Percentiles rank a stretch among this genome's conserved stretches.
Conservation (phyloP, 106 monocot genomes). For the Allium fistulosum region DNA sequence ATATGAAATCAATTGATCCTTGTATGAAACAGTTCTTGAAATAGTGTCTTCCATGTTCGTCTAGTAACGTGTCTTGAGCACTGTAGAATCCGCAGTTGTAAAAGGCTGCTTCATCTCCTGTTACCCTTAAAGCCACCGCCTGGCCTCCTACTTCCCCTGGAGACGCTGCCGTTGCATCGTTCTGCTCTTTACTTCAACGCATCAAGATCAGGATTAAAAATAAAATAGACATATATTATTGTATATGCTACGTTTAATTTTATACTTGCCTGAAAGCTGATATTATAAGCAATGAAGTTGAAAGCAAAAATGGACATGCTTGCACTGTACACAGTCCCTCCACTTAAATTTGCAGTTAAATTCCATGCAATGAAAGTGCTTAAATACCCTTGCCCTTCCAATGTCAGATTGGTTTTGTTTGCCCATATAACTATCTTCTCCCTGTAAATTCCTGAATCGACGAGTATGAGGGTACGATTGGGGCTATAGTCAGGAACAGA, state of each 20-base stretch:
- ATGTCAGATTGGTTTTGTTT: conserved; percentile 55
- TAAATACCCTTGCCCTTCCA: conserved; percentile 51
- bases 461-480: conserved; percentile 36
- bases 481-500: conserved; percentile 48
- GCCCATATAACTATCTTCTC: conserved; percentile 53
- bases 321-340: conserved; percentile 46
- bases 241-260: background rate
- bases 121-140: conserved; percentile 48
- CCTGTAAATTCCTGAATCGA: conserved; percentile 64
- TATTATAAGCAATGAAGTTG: conserved; percentile 56
- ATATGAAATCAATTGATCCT: conserved; percentile 61
- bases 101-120: conserved; percentile 61
- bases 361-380: conserved; percentile 64
- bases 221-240: too few relatives aligned
- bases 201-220: too few relatives aligned
- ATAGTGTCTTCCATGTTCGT: conserved; percentile 49
- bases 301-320: conserved; percentile 39
- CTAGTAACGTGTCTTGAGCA: conserved; percentile 53
- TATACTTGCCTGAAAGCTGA: conserved; percentile 50
- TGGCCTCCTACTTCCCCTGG: conserved; percentile 37
- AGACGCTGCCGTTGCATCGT: conserved; percentile 21
- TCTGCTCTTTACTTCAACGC: conserved; percentile 14
- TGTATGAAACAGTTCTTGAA: conserved; percentile 49
- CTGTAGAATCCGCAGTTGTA: conserved; percentile 54
- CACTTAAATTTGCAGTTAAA: conserved; percentile 47